A percentile compares a stretch with the other conserved stretches of the same genome.
These are phyloP conservation scores for Trichoderma aggressivum DNA, from an alignment of 2,329 filamentous ascomycete species.

Conservation along the genomic window DNA sequence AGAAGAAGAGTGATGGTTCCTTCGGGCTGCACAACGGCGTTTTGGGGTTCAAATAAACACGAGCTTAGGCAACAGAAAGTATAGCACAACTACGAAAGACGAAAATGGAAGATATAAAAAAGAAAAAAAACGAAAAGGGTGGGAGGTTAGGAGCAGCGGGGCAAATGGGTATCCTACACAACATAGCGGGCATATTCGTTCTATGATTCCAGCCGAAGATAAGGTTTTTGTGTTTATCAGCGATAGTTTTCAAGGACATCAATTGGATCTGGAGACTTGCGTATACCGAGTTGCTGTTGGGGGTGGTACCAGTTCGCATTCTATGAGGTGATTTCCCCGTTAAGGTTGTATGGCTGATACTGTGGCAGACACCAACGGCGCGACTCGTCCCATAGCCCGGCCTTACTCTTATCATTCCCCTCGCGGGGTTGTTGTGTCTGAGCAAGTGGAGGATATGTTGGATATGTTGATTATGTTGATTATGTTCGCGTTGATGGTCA, in stretches of 20 bases:
- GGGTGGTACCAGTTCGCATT: neutral
- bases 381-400: neutral
- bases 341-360: neutral
- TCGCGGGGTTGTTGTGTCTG: neutral
- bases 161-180: constrained; percentile 26
- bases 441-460: neutral
- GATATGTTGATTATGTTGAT: neutral
- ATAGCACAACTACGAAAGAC: constrained; percentile 11
- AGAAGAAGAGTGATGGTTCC: constrained; percentile 46
- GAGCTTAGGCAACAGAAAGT: constrained; percentile 17
- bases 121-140: constrained; percentile 3
- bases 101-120: neutral
- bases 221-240: constrained; percentile 23
- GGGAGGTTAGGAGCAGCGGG: constrained; percentile 17
- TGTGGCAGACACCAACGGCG: neutral
- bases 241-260: constrained; percentile 28
- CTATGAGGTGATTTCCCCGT: neutral
- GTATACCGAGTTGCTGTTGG: neutral
- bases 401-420: neutral
- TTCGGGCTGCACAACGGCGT: constrained; percentile 18
- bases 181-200: constrained; percentile 36
- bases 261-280: constrained; percentile 19
- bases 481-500: neutral
- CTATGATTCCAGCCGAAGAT: constrained; percentile 28
- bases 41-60: constrained; percentile 15